Evolutionary conservation across 495 filamentous ascomycete genomes (phyloP).

Genomic region (Immersiella caudata): DNA sequence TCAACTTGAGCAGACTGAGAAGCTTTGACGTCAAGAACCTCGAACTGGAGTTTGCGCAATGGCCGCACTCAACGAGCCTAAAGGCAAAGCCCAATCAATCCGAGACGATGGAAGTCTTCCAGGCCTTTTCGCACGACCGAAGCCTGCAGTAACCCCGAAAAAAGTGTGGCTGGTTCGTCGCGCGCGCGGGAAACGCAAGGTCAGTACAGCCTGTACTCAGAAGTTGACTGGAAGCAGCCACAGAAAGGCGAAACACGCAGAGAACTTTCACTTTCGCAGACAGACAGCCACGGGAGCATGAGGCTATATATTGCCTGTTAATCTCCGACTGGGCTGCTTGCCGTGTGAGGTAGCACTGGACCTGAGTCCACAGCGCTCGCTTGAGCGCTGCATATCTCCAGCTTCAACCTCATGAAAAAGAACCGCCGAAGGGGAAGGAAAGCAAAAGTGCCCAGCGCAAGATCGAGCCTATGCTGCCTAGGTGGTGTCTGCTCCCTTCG

Average conservation of each 20-base stretch:
- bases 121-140: constrained; percentile 2
- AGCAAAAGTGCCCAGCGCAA: not conserved
- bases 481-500: not conserved
- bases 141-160: not conserved
- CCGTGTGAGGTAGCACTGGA: constrained; percentile 21
- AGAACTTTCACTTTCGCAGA: no score
- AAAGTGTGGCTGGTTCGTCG: constrained; percentile 4
- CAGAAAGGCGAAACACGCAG: not conserved
- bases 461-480: not conserved
- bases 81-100: constrained; percentile 4
- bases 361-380: constrained; percentile 14
- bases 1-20: not conserved
- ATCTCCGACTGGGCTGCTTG: constrained; percentile 26
- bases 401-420: not conserved
- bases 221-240: not conserved
- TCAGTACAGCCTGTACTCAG: not conserved
- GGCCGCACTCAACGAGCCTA: not conserved
- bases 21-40: not conserved
- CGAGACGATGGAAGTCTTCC: constrained; percentile 13
- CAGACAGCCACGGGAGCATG: constrained; percentile 18
- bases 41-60: not conserved
- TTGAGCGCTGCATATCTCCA: constrained; percentile 22
- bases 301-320: constrained; percentile 25
- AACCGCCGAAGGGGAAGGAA: not conserved
- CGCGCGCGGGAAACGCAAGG: not conserved